Conservation (phyloP, 2,329 filamentous ascomycete species). For the Zalaria obscura region DNA sequence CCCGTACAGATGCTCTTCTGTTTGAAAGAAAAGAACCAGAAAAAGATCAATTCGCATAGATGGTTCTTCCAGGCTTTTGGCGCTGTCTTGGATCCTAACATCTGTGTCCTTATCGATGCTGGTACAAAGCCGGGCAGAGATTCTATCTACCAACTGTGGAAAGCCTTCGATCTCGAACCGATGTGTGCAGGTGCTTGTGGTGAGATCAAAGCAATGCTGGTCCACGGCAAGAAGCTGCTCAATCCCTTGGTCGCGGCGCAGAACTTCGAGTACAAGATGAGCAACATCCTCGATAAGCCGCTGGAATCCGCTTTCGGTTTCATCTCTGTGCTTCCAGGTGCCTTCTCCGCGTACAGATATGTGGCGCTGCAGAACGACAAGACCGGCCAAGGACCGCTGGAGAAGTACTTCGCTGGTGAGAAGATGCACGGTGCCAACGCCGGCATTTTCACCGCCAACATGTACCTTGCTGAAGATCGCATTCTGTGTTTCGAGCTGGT, state of each 20-base stretch:
- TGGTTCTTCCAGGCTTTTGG: conserved; percentile 99
- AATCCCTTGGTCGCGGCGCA: conserved; percentile 93
- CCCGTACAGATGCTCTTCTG: conserved; percentile 97
- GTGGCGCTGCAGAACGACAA: conserved; percentile 94
- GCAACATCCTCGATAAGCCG: conserved; percentile 96
- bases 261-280: conserved; percentile 99
- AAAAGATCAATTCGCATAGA: conserved; percentile 98
- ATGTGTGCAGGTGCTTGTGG: conserved; percentile 97
- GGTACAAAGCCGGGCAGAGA: conserved; percentile 88
- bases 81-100: conserved; percentile 80
- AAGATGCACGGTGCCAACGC: conserved; percentile 88
- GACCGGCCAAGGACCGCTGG: conserved; percentile 77
- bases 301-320: conserved; percentile 96
- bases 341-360: conserved; percentile 96
- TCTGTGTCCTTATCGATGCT: conserved; percentile 90
- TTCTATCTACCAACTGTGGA: conserved; percentile 97
- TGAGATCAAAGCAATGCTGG: conserved; percentile 97
- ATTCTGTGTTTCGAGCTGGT: conserved; percentile 98
- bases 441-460: conserved; percentile 96
- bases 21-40: conserved; percentile 98
- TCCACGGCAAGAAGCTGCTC: conserved; percentile 70
- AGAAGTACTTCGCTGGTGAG: conserved; percentile 95
- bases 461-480: conserved; percentile 97
- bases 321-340: conserved; percentile 90
- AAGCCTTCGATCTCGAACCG: conserved; percentile 92